These are phyloP conservation scores for Aspergillus sp. DNA, from an alignment of 2,329 filamentous ascomycete genomes.

Conservation along the genomic window DNA sequence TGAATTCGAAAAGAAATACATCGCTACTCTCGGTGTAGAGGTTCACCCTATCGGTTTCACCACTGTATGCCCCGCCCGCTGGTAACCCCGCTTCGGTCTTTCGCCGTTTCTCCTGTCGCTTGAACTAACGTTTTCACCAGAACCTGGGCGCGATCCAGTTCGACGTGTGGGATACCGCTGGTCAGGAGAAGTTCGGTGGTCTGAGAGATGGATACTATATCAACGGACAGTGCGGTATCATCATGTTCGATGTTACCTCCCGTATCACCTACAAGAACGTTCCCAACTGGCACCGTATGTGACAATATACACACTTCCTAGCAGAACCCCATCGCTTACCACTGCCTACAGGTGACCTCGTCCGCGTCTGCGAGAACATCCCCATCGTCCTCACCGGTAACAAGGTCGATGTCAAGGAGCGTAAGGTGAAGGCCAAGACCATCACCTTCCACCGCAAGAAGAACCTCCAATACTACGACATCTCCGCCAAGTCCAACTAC, in stretches of 20 bases:
- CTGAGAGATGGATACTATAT: conserved; percentile 99
- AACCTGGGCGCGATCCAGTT: conserved; percentile 98
- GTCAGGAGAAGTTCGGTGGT: conserved; percentile 99
- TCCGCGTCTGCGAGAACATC: conserved; percentile 99
- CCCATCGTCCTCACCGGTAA: conserved; percentile 97
- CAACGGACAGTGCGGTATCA: conserved; percentile 99
- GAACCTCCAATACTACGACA: conserved; percentile 99
- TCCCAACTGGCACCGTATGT: conserved; percentile 99
- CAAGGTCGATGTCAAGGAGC: conserved; percentile 99
- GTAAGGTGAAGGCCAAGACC: conserved; percentile 99
- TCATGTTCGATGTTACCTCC: conserved; percentile 99
- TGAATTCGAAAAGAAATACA: conserved; percentile 99
- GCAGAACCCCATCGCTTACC: conserved; percentile 9
- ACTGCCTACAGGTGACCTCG: conserved; percentile 73
- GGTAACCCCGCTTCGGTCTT: conserved; percentile 30
- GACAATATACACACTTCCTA: background rate
- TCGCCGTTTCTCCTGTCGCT: conserved; percentile 12
- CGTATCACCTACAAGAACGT: conserved; percentile 99
- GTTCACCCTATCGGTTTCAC: conserved; percentile 98
- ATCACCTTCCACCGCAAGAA: conserved; percentile 99
- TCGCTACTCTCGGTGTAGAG: conserved; percentile 98
- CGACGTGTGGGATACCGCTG: conserved; percentile 98
- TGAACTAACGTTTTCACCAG: conserved; percentile 43
- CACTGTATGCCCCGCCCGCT: conserved; percentile 70
- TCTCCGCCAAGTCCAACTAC: conserved; percentile 99